Evolutionary conservation across 805 yeast species (phyloP).

Genomic region (Candida hungchunana): DNA sequence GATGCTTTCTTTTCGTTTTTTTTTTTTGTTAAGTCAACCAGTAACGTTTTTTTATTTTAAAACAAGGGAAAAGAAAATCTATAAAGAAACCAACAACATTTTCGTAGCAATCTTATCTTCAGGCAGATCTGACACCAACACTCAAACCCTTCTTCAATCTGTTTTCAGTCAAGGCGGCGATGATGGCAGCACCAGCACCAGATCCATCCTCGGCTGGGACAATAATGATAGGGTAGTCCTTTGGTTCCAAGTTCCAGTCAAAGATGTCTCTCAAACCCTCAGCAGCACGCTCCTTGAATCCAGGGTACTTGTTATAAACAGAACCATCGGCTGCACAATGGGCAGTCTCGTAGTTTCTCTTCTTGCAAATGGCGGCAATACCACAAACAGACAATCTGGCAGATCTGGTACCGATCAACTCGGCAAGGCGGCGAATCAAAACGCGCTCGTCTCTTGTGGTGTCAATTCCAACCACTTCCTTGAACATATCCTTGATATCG

Average conservation of each 20-base stretch:
- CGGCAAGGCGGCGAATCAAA: conserved; percentile 77
- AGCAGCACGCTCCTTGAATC: conserved; percentile 85
- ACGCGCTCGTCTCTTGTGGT: conserved; percentile 78
- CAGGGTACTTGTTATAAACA: conserved; percentile 90
- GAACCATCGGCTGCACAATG: conserved; percentile 98
- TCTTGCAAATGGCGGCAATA: conserved; percentile 87
- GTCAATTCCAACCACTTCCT: conserved; percentile 49
- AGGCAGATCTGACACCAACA: conserved; percentile 43
- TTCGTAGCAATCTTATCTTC: too few species aligned
- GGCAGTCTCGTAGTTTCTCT: conserved; percentile 71
- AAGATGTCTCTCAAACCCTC: conserved; percentile 84
- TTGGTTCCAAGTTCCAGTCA: conserved; percentile 57
- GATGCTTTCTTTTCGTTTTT: too few species aligned
- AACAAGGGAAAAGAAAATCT: too few species aligned
- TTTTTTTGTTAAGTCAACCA: conserved; percentile 3
- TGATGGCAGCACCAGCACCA: conserved; percentile 98
- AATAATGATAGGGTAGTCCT: conserved; percentile 71
- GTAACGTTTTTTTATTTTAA: conserved; percentile 1
- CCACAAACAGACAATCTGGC: conserved; percentile 93
- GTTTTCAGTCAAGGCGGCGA: conserved; percentile 88
- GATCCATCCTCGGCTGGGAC: conserved; percentile 97
- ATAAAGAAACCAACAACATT: too few species aligned
- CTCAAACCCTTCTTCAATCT: conserved; percentile 70
- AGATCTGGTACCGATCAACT: conserved; percentile 85
- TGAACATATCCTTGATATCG: conserved; percentile 68